Evolutionary conservation across 169 alveolate species (phyloP), one percentile per base, ranked within the genome.

Genomic region (Eimeria necatrix): DNA sequence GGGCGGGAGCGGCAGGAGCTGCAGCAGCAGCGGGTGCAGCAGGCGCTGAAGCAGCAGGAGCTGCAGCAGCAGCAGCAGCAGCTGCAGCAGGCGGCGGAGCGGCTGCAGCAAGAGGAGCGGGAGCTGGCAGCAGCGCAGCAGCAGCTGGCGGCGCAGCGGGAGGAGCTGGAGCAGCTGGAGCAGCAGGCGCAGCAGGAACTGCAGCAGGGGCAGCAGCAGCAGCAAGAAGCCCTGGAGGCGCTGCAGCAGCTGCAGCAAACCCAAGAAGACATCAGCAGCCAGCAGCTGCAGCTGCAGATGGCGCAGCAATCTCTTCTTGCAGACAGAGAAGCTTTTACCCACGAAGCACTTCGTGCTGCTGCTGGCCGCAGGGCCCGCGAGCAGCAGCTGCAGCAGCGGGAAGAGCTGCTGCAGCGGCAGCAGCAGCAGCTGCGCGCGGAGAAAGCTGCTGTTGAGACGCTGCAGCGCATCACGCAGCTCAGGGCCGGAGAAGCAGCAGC

Each of bases 41-140:
- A 24, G n/a, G 32, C 81, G 53, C 51, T n/a, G 81, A 26, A n/a
- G 6, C 81, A 71, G 51, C 41, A 46, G 41, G 60, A 76, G 53
- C 86, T 22, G 86, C 61, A 76, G 86, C 5, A 76, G n/a, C 86
- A 14, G 86, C 86, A 76, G 86, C 86, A 76, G 60, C 86, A 76
- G 61, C 61, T 46, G 60, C 26, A 48, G 9, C 9, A 16, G 26
- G 61, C 7, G 24, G 22, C 2, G 64, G 61, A 14, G 20, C 60
- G 60, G 16, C 22, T 48, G 9, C 64, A 48, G 12, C 22, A 46
- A 60, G 48, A 76, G 86, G 61, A 76, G 61, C 86, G 41, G 5
- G 60, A 16, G 41, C 61, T 60, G 41, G 86, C 86, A 71, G 16
- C 51, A 71, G 81, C 14, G 51, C 3, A 48, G 51, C 81, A 71